Evolutionary conservation across 257 asterid species (phyloP), one percentile per base, ranked within the genome.

Genomic region (Ilex asprella): DNA sequence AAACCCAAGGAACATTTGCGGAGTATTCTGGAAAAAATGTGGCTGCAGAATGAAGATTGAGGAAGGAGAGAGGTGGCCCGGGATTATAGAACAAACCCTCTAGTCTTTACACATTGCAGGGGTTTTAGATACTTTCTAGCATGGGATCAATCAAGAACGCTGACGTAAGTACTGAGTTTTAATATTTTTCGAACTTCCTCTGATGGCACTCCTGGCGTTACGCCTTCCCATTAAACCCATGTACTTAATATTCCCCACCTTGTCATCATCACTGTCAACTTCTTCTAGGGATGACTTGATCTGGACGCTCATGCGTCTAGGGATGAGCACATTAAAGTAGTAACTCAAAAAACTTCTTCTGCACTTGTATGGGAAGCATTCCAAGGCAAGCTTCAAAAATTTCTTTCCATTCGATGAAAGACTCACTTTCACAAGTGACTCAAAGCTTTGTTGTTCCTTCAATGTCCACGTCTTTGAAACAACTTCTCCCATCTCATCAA

Each of bases 401-500:
- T 71, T 69, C 57, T 79, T 84, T 44, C 75, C 77, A 61, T 70
- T 59, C 30, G 78, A 64, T 16, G 65, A 49, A n/a, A 74, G 62
- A 43, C 66, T 76, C 67, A 3, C 62, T 76, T 77, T 81, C 72
- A 85, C 72, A 12, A 85, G 67, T 15, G 80, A 65, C 70, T 77
- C 87, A 27, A 81, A 79, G 39, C 60, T 69, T 61, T 70, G 59
- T 65, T 78, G 79, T 56, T 89, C 94, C 76, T 80, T 76, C 13
- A 13, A 4, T 16, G 89, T 73, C 97, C 97, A 87, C 13, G 72
- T 66, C 59, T 78, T 71, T 6, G 79, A 70, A 29, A 72, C 74
- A 71, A 78, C 89, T 59, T 77, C 92, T 11, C 97, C 97, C 84
- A 80, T 83, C 67, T 81, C 86, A 52, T 90, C 83, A 16, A 87